Evolutionary conservation across 306 rosid species (phyloP).

Genomic region (Crotalaria pallida): DNA sequence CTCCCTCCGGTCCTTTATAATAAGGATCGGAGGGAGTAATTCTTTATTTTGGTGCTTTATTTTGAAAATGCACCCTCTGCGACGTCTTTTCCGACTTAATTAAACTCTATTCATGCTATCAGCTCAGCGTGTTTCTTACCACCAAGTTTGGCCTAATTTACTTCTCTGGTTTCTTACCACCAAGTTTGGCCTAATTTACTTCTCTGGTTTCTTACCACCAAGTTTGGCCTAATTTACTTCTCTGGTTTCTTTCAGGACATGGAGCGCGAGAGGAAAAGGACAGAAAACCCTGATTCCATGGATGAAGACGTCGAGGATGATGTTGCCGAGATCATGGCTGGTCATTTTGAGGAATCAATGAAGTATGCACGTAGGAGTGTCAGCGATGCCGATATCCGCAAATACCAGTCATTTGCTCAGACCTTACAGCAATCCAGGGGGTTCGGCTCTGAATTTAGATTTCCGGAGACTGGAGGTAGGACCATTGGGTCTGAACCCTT

Average conservation of each 20-base stretch:
- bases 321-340: slow-evolving; percentile 46
- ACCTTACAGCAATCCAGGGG: slow-evolving; percentile 57
- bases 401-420: slow-evolving; percentile 57
- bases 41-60: not conserved
- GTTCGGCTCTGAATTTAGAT: slow-evolving; percentile 47
- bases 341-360: slow-evolving; percentile 58
- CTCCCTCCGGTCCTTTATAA: too few species aligned
- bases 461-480: slow-evolving; percentile 26
- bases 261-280: slow-evolving; percentile 36
- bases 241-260: slow-evolving; percentile 26
- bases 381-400: slow-evolving; percentile 52
- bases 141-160: not conserved
- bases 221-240: not conserved
- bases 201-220: not conserved
- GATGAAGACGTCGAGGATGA: slow-evolving; percentile 42
- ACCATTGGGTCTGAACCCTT: slow-evolving; percentile 39
- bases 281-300: slow-evolving; percentile 41
- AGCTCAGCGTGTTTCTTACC: not conserved
- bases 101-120: not conserved
- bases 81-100: not conserved
- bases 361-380: slow-evolving; percentile 56
- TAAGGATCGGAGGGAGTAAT: too few species aligned
- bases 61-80: not conserved
- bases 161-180: not conserved
- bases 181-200: not conserved